Evolutionary conservation across 2,329 filamentous ascomycete genomes (phyloP).

Genomic region (Paracamarosporium sp.): DNA sequence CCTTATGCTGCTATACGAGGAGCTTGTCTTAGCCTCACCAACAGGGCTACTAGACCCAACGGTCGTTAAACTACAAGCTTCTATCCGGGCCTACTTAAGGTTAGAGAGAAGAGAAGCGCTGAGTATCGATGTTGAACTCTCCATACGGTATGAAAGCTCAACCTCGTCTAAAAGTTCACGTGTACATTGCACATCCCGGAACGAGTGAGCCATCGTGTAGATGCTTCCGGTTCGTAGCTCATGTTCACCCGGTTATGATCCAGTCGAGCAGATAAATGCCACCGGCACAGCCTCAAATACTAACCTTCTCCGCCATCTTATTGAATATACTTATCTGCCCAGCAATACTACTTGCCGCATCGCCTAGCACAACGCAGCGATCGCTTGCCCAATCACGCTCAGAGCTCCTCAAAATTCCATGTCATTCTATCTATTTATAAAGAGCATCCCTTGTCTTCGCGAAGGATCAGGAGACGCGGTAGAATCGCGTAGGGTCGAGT

Average conservation of each 20-base stretch:
- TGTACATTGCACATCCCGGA: too few relatives aligned
- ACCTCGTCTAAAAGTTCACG: too few relatives aligned
- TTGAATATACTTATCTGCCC: not conserved
- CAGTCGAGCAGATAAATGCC: not conserved
- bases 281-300: not conserved
- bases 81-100: not conserved
- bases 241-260: not conserved
- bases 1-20: not conserved
- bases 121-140: too few relatives aligned
- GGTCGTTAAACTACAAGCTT: conserved; percentile 5
- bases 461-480: not conserved
- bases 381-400: not conserved
- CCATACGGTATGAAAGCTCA: too few relatives aligned
- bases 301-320: not conserved
- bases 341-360: not conserved
- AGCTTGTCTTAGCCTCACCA: conserved; percentile 4
- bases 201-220: too few relatives aligned
- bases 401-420: not conserved
- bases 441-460: not conserved
- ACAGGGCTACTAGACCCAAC: not conserved
- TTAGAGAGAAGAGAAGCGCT: conserved; percentile 5
- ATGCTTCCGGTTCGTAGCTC: not conserved
- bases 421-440: not conserved
- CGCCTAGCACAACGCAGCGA: not conserved
- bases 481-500: not conserved